phyloP scores from a whole-genome alignment of 305 asterid species.

The Plantago coronopus region DNA sequence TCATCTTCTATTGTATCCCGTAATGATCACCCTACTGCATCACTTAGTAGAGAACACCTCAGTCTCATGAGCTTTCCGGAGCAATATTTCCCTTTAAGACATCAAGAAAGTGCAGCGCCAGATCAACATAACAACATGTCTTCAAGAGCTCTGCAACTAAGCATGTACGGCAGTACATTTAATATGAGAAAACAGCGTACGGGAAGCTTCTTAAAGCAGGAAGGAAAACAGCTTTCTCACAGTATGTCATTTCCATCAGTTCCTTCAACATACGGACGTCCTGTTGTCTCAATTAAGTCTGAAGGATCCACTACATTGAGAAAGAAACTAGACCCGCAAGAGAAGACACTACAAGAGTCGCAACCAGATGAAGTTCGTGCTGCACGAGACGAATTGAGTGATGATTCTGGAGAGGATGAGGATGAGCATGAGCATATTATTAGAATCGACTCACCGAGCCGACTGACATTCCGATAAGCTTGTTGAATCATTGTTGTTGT shows the following conservation, averaged over 20 bases:
- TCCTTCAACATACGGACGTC: slow-evolving; percentile 34
- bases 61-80: slow-evolving; percentile 88
- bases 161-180: slow-evolving; percentile 81
- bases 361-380: slow-evolving; percentile 25
- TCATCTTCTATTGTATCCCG: slow-evolving; percentile 49
- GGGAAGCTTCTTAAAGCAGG: slow-evolving; percentile 33
- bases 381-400: slow-evolving; percentile 51
- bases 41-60: slow-evolving; percentile 41
- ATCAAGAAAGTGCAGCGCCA: slow-evolving; percentile 29
- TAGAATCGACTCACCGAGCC: slow-evolving; percentile 86
- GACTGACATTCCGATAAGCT: slow-evolving; percentile 49
- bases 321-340: slow-evolving; percentile 32
- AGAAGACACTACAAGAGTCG: slow-evolving; percentile 21
- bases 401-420: slow-evolving; percentile 77
- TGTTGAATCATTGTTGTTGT: slow-evolving; percentile 23
- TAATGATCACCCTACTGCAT: slow-evolving; percentile 51
- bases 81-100: slow-evolving; percentile 30
- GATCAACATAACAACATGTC: slow-evolving; percentile 48
- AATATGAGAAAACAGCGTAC: slow-evolving; percentile 28
- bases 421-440: slow-evolving; percentile 73
- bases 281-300: slow-evolving; percentile 54
- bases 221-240: slow-evolving; percentile 36
- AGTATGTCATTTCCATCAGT: slow-evolving; percentile 61
- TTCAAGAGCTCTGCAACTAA: slow-evolving; percentile 68
- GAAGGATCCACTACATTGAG: slow-evolving; percentile 67